phyloP scores from a whole-genome alignment of 2,329 filamentous ascomycete species.

The Neofusicoccum cordaticola region DNA sequence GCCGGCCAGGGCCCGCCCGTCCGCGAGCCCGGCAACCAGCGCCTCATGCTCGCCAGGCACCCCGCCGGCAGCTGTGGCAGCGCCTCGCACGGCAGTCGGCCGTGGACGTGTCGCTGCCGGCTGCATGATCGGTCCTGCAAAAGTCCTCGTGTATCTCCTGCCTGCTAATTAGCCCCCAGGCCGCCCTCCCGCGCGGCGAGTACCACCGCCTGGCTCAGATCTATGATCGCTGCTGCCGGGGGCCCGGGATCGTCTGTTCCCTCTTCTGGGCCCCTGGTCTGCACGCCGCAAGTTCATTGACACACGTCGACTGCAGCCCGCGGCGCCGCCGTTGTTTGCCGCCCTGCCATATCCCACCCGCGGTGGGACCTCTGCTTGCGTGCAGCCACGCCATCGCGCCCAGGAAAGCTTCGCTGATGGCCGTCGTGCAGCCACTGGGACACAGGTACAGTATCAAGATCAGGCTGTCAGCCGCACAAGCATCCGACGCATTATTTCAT shows the following conservation, averaged over 20 bases:
- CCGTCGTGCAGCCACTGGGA: constrained; percentile 13
- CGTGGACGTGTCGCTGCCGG: constrained; percentile 5
- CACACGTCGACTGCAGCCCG: constrained; percentile 3
- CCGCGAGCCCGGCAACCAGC: neutral
- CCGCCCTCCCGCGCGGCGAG: constrained; percentile 9
- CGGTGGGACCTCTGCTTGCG: neutral
- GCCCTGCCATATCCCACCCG: neutral
- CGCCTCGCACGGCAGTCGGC: constrained; percentile 6
- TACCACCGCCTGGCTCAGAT: constrained; percentile 14
- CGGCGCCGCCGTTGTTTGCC: neutral
- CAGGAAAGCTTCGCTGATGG: constrained; percentile 5
- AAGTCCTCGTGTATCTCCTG: constrained; percentile 17
- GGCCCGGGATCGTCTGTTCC: constrained; percentile 10
- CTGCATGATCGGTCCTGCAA: constrained; percentile 16
- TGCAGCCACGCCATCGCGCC: neutral
- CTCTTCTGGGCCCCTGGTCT: constrained; percentile 3
- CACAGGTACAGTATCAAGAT: constrained; percentile 18
- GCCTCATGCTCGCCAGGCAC: neutral
- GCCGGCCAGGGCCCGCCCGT: neutral
- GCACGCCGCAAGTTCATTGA: constrained; percentile 14
- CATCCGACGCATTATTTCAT: constrained; percentile 10
- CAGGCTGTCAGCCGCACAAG: constrained; percentile 6
- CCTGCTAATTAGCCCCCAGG: constrained; percentile 8
- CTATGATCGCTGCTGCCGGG: constrained; percentile 9
- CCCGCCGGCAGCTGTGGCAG: neutral